Conservation (phyloP, 1,284 basidiomycete species). For the Phaffia rhodozyma region DNA sequence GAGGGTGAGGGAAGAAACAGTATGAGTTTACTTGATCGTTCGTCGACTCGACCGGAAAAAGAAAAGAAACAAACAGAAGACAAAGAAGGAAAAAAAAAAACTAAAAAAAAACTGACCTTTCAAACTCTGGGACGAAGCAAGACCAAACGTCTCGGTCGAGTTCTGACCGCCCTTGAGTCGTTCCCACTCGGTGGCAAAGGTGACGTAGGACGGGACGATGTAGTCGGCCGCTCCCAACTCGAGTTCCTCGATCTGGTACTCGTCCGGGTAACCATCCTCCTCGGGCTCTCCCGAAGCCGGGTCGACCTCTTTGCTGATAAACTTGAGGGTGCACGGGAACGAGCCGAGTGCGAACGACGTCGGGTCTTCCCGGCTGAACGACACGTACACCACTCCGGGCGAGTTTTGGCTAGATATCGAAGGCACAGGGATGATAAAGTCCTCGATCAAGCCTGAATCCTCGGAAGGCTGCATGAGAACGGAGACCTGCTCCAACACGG, state of each 20-base stretch:
- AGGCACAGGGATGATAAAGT: constrained; percentile 83
- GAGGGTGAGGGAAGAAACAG: constrained; percentile 17
- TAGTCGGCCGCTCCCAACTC: constrained; percentile 86
- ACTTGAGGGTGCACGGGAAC: constrained; percentile 90
- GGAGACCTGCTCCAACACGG: constrained; percentile 88
- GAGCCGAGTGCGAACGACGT: constrained; percentile 67
- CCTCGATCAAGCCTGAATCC: constrained; percentile 70
- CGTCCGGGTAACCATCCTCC: constrained; percentile 96
- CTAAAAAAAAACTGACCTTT: constrained; percentile 52
- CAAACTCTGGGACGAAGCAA: constrained; percentile 84
- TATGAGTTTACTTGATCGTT: background rate
- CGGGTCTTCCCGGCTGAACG: constrained; percentile 72
- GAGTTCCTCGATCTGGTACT: constrained; percentile 93
- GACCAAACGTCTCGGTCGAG: constrained; percentile 84
- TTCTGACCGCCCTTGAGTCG: constrained; percentile 60
- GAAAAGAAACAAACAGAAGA: constrained; percentile 17
- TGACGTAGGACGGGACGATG: constrained; percentile 80
- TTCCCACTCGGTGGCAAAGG: constrained; percentile 92
- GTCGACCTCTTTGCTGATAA: constrained; percentile 94
- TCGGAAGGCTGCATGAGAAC: constrained; percentile 75
- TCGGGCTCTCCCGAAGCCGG: constrained; percentile 94
- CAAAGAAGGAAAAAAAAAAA: constrained; percentile 16
- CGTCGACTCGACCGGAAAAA: constrained; percentile 29
- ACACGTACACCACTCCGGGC: constrained; percentile 79
- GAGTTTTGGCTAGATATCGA: constrained; percentile 57